Base-by-base conservation (phyloP, 495 filamentous ascomycete species). In the Stereocaulon alpinum region DNA sequence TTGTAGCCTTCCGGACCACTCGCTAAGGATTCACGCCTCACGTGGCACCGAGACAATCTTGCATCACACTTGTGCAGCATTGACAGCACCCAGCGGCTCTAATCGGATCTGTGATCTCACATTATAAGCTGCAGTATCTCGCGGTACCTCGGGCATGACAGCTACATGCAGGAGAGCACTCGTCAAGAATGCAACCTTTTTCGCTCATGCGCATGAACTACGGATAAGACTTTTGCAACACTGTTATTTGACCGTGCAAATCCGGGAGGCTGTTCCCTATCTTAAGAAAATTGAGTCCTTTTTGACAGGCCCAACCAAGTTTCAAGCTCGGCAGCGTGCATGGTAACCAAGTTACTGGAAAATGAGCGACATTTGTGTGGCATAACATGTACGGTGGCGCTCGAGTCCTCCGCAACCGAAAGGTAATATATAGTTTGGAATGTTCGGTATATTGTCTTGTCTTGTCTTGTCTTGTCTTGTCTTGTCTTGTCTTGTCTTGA, bases 11-110 rank as follows among this genome's bases (percentile, higher is more conserved):
- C 34, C 7, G 5, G 34, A 6, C 34, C 34, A 37, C 43, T 58
- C 44, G 56, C 44, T 50, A 27, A 49, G 17, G 30, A 37, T 32
- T 37, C 0, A 52, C 2, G 6, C 30, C 18, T 55, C 32, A 55
- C 51, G 37, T 20, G 12, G 37, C 49, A 18, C 34, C 49, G 30
- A 37, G 49, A 29, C 49, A 20, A 18, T 24, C 37, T 24, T 29
- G n/a, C 29, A 22, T 27, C 9, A 11, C 37, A 24, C 44, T 58
- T 18, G 29, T 58, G 45, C 45, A 14, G 40, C 42, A 17, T 58
- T 58, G 55, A 58, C 56, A 58, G 32, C 43, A 40, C 56, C 40
- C 20, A 58, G 56, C 56, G 56, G 56, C 42, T 49, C 40, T 27
- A 48, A 14, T 58, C 56, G 56, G 56, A 58, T 52, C 49, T 32